Evolutionary conservation across 2,329 filamentous ascomycete species (phyloP).

Genomic region (Diaporthe aspalathi): DNA sequence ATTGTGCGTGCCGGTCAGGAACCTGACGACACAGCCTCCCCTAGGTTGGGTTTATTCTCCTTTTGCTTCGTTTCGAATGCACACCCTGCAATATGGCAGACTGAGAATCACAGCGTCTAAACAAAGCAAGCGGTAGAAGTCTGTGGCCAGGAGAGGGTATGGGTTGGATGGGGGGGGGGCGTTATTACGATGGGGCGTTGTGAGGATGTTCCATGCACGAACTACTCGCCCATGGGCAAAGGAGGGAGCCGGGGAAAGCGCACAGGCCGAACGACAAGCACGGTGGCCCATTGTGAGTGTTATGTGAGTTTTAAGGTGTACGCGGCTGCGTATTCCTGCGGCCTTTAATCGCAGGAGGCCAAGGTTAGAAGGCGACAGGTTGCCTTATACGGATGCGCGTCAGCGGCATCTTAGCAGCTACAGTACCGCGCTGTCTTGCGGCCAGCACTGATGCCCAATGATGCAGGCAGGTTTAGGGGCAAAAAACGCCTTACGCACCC

Average conservation of each 20-base stretch:
- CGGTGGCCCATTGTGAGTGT: neutral
- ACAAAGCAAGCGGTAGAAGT: neutral
- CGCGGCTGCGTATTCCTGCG: neutral
- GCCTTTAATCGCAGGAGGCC: neutral
- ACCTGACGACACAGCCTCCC: neutral
- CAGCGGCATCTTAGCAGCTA: no score
- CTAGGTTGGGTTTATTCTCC: no score
- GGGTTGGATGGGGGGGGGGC: neutral
- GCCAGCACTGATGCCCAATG: no score
- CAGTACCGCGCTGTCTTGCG: no score
- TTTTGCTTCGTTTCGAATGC: neutral
- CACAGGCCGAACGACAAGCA: neutral
- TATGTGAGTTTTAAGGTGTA: neutral
- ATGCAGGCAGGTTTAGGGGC: no score
- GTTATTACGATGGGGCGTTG: no score
- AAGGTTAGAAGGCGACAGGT: neutral
- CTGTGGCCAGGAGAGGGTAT: neutral
- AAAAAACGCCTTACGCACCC: no score
- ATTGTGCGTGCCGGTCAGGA: neutral
- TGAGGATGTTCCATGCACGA: neutral
- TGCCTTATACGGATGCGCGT: neutral
- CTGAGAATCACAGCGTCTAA: neutral
- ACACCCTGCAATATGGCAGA: neutral
- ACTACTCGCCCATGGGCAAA: neutral
- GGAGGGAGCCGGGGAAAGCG: neutral